Evolutionary conservation across 1,139 yeast species (phyloP), one percentile per base, ranked within the genome.

Genomic region (Yamadazyma buinensis): DNA sequence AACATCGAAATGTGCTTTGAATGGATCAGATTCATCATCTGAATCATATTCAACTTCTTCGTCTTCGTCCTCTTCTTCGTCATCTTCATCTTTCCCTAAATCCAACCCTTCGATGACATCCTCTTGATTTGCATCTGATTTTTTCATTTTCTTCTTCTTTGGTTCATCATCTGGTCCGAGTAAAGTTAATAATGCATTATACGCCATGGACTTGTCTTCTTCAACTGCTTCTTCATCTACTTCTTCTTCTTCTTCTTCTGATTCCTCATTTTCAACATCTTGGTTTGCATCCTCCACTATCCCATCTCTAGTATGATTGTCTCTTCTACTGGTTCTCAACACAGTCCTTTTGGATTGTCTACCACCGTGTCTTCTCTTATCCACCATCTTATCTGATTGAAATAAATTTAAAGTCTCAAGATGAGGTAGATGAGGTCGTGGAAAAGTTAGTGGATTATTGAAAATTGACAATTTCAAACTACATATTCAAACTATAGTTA

Each of bases 171-270:
- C 59, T 8, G 52, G 57, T 4, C 51, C 64, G 39, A 87, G 64
- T 35, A 86, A 67, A 0, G 94, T 82, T 52, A 88, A 61, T 35
- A 88, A 63, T 0, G 95, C 95, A 47, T 77, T 74, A 54, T 86
- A 86, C 0, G 94, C 92, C 52, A 71, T 66, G 7, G 68, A 67
- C 36, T 55, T 54, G 31, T 12, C 26, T 40, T 39, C 49, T 10
- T 38, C 46, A 12, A 27, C 18, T 11, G 41, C 51, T 4, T 48
- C 51, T 8, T 36, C 46, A 4, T 47, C 51, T 7, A 36, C 46
- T 3, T 40, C 43, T 10, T 45, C 51, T 11, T 42, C 46, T 17
- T 37, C 18, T 12, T 26, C 39, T 19, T 15, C 22, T 23, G 11
- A 7, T 6, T 21, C 11, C 14, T 8, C 23, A 3, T 11, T 17